Base-by-base conservation (phyloP, 2,329 filamentous ascomycete species). In the Zymoseptoria crescenta region DNA sequence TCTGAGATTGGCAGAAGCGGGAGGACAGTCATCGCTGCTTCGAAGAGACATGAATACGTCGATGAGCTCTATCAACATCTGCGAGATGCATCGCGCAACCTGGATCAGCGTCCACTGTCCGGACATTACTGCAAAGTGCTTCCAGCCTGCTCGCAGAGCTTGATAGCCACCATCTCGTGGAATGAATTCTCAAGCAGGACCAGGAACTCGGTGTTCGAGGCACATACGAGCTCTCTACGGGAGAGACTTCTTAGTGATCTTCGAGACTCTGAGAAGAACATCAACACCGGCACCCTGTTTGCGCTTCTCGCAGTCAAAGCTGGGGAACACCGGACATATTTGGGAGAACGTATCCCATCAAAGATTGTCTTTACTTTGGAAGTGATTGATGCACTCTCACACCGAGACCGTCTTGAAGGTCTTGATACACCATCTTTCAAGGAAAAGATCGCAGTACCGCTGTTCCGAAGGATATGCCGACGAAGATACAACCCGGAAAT, bases 61-160 rank as follows among this genome's bases (percentile, higher is more conserved):
- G 58, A 61, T 21, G 65, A 62, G 51, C 65, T 68, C 7, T 61
- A 63, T 53, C 54, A 52, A 35, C 53, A 56, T 8, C 54, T 68
- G 28, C 27, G 55, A 8, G 30, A 56, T 35, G 24, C 51, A 57
- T 63, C 30, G 56, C 56, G 8, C 56, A 52, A 29, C 59, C 8
- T 53, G 28, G 66, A 68, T 21, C 35, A 50, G 21, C 56, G 66
- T 27, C 64, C 65, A 45, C 19, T 68, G 20, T 30, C 41, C 16
- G 16, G 30, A 7, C 35, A 50, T 13, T 63, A 66, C 50, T 52
- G 51, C 16, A 35, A 49, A 6, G 30, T 66, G 28, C 52, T 66
- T 7, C 58, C 62, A 9, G 66, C 60, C n/a, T 66, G 66, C 56
- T 63, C 62, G 16, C 50, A 52, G 9, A 52, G 58, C 2, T 29